These are phyloP conservation scores for Daldinia loculata DNA, from an alignment of 495 filamentous ascomycete species.

Conservation along the genomic window DNA sequence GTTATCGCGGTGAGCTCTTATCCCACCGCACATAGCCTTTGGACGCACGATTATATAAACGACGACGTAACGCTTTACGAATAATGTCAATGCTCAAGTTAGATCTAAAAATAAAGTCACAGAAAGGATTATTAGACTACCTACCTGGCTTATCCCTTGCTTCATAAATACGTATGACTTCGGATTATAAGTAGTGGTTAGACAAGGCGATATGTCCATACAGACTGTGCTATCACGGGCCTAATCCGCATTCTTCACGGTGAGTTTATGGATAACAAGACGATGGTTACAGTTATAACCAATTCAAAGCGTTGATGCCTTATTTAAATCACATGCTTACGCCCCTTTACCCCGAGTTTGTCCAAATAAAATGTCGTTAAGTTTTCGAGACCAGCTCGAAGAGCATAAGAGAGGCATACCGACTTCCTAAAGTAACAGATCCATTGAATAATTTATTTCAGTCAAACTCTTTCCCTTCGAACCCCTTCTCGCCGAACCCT, in stretches of 20 bases:
- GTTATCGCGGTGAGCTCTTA: not conserved
- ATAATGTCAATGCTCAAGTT: not conserved
- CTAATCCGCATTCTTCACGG: not conserved
- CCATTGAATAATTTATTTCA: not conserved
- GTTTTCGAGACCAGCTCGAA: not conserved
- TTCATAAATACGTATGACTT: not conserved
- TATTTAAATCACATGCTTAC: not conserved
- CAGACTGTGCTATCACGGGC: not conserved
- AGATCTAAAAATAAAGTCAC: not conserved
- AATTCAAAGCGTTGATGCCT: not conserved
- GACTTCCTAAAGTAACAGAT: not conserved
- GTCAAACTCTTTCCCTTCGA: not conserved
- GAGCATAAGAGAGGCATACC: not conserved
- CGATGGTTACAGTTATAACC: not conserved
- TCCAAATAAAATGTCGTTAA: not conserved
- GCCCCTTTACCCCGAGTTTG: not conserved
- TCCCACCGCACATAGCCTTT: not conserved
- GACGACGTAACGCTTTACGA: slow-evolving; percentile 9
- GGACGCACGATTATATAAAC: not conserved
- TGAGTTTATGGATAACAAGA: not conserved
- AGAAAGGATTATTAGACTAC: not conserved
- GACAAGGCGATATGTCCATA: not conserved
- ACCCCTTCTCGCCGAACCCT: not conserved
- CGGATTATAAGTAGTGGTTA: not conserved
- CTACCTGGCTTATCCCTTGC: not conserved